These are phyloP conservation scores for Yamadazyma insecticola DNA, from an alignment of 805 yeast genomes.

Conservation along the genomic window DNA sequence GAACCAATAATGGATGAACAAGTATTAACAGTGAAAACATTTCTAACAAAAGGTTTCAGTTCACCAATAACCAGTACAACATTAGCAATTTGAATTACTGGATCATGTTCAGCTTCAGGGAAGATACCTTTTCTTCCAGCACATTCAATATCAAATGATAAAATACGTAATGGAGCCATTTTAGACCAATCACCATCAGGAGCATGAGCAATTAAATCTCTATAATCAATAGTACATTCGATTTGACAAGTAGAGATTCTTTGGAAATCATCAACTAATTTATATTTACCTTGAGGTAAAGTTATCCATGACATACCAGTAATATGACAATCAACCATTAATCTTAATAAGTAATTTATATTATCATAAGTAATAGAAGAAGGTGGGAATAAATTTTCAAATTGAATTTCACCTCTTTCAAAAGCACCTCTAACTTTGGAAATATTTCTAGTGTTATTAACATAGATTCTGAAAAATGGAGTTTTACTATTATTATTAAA, in stretches of 20 bases:
- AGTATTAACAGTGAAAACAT: constrained; percentile 88
- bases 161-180: constrained; percentile 87
- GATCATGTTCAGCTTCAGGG: constrained; percentile 91
- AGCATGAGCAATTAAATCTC: constrained; percentile 69
- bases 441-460: constrained; percentile 61
- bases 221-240: constrained; percentile 69
- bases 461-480: constrained; percentile 74
- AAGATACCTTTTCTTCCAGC: constrained; percentile 96
- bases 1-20: constrained; percentile 95
- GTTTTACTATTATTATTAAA: constrained; percentile 71
- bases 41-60: constrained; percentile 82
- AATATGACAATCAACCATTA: constrained; percentile 89
- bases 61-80: constrained; percentile 86
- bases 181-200: constrained; percentile 92
- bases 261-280: constrained; percentile 32
- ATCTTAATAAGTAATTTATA: constrained; percentile 75
- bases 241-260: constrained; percentile 77
- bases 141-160: constrained; percentile 97
- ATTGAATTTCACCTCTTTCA: constrained; percentile 74
- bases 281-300: constrained; percentile 70
- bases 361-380: constrained; percentile 80
- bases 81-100: constrained; percentile 95
- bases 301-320: constrained; percentile 98
- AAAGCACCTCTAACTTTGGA: constrained; percentile 71
- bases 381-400: constrained; percentile 57